These are phyloP conservation scores for Royoungia palumana DNA, from an alignment of 768 basidiomycete genomes.

Conservation along the genomic window DNA sequence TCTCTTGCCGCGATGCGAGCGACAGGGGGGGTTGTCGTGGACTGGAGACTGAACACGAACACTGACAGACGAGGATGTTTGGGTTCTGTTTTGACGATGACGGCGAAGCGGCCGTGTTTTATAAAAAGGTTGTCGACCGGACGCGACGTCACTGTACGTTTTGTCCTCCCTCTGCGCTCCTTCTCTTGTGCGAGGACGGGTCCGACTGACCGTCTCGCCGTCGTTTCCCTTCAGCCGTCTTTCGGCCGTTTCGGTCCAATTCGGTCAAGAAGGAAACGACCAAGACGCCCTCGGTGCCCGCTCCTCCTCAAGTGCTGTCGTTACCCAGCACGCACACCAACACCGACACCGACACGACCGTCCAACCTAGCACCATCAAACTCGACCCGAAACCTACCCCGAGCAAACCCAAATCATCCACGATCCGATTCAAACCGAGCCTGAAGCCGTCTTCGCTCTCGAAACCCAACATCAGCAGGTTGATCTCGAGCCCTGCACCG, in stretches of 20 bases:
- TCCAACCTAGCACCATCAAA: too few relatives aligned
- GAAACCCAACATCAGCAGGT: constrained; percentile 29
- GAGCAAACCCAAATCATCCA: too few relatives aligned
- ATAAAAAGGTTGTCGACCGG: constrained; percentile 56
- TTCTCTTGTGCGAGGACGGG: background rate
- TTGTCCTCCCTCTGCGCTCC: background rate
- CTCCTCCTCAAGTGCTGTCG: background rate
- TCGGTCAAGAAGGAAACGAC: constrained; percentile 23
- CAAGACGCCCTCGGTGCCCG: constrained; percentile 39
- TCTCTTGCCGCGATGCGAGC: too few relatives aligned
- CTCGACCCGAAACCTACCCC: too few relatives aligned
- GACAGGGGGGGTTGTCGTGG: too few relatives aligned
- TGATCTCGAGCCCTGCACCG: constrained; percentile 57
- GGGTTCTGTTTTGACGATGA: constrained; percentile 61
- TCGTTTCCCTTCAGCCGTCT: constrained; percentile 16
- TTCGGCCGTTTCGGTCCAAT: constrained; percentile 28
- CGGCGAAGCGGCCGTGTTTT: constrained; percentile 53
- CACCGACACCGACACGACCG: too few relatives aligned
- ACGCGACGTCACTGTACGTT: constrained; percentile 41
- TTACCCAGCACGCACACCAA: too few relatives aligned
- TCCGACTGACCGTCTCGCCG: background rate
- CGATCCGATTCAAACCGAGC: too few relatives aligned
- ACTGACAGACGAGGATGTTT: constrained; percentile 41
- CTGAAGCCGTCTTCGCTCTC: background rate
- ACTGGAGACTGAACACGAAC: too few relatives aligned